phyloP scores from a whole-genome alignment of 768 basidiomycete species.

The Podaxis sp. region DNA sequence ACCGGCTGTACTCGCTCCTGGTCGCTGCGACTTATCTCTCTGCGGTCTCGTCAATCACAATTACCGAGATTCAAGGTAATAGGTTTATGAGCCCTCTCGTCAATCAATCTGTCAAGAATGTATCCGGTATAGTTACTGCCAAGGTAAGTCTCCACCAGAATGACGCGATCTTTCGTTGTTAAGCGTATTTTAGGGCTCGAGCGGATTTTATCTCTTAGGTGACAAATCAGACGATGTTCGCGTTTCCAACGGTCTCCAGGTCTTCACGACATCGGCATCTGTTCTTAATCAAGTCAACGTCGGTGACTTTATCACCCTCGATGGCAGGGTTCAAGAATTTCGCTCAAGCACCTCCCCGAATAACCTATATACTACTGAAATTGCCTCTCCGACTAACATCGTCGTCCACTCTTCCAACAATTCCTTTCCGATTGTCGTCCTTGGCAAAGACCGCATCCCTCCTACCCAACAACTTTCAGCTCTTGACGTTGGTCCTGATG shows the following conservation, averaged over 20 bases:
- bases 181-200: conserved; percentile 32
- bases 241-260: conserved; percentile 47
- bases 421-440: conserved; percentile 44
- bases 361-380: conserved; percentile 49
- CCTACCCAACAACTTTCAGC: conserved; percentile 46
- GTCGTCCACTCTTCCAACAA: conserved; percentile 43
- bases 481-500: conserved; percentile 52
- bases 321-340: conserved; percentile 48
- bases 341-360: conserved; percentile 41
- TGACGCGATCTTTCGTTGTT: background rate
- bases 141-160: conserved; percentile 33
- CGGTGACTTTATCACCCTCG: conserved; percentile 47
- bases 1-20: conserved; percentile 28
- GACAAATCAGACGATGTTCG: conserved; percentile 42
- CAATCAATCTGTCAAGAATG: conserved; percentile 42
- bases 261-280: conserved; percentile 42
- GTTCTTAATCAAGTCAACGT: conserved; percentile 37
- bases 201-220: conserved; percentile 49
- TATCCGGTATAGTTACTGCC: conserved; percentile 52
- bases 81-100: conserved; percentile 43
- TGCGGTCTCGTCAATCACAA: conserved; percentile 29
- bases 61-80: conserved; percentile 55
- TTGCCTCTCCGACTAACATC: conserved; percentile 43
- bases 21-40: conserved; percentile 28
- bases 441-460: conserved; percentile 52